Evolutionary conservation across 2,329 filamentous ascomycete species (phyloP).

Genomic region (Tothia fuscella): DNA sequence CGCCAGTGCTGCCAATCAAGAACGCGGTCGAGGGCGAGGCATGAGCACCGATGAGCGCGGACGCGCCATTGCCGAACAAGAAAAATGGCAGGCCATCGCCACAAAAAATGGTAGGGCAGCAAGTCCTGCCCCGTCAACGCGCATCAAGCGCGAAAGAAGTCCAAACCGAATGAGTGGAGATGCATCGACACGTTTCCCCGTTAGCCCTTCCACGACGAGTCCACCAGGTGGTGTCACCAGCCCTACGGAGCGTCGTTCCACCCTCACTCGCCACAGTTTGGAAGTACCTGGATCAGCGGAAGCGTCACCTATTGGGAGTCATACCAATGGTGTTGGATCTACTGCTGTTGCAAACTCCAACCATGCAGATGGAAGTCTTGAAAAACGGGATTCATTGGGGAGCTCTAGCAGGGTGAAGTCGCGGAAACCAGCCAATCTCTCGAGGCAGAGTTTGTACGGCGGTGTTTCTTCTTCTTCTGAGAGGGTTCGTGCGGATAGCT

Average conservation of each 20-base stretch:
- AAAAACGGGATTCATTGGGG: conserved; percentile 5
- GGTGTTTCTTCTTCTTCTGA: no score
- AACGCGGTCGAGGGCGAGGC: conserved; percentile 53
- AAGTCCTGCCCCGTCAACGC: conserved; percentile 50
- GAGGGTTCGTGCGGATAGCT: conserved; percentile 26
- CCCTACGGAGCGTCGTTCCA: conserved; percentile 29
- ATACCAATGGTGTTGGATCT: background rate
- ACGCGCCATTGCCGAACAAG: conserved; percentile 86
- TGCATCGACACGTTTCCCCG: conserved; percentile 64
- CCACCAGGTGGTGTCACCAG: conserved; percentile 38
- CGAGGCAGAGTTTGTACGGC: conserved; percentile 21
- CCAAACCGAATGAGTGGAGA: conserved; percentile 64
- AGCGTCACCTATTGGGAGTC: conserved; percentile 23
- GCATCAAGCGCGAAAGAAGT: conserved; percentile 23
- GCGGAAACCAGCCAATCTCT: conserved; percentile 5
- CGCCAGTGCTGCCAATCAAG: conserved; percentile 15
- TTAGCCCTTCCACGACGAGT: conserved; percentile 48
- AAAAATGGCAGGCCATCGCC: conserved; percentile 69
- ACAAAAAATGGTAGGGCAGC: conserved; percentile 49
- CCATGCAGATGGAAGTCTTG: background rate
- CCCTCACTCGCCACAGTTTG: conserved; percentile 51
- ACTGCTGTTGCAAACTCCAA: background rate
- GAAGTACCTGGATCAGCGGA: conserved; percentile 61
- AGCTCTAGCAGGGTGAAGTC: background rate
- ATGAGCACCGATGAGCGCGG: conserved; percentile 95